These are phyloP conservation scores for Tremella mesenterica DNA, from an alignment of 768 basidiomycete genomes.

Conservation along the genomic window DNA sequence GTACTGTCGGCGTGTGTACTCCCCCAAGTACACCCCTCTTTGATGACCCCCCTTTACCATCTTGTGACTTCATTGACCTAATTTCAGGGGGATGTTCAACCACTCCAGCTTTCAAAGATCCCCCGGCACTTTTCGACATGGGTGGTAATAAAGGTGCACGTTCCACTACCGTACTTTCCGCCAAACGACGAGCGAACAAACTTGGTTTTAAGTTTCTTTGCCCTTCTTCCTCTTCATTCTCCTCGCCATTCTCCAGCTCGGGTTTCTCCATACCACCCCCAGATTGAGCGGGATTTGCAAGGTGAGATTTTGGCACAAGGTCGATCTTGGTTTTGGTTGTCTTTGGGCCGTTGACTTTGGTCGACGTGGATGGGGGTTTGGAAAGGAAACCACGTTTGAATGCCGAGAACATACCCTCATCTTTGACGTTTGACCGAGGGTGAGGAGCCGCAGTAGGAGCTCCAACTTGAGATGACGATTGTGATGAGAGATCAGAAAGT, in stretches of 20 bases:
- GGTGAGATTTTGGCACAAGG: neutral
- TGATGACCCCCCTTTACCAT: too few species aligned
- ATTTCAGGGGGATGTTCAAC: too few species aligned
- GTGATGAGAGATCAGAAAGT: too few species aligned
- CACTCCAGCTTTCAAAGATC: too few species aligned
- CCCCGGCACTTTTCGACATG: too few species aligned
- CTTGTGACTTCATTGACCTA: too few species aligned
- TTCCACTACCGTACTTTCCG: neutral
- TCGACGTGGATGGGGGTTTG: neutral
- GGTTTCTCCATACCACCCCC: neutral
- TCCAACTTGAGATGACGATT: too few species aligned
- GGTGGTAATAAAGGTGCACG: neutral
- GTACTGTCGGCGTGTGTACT: too few species aligned
- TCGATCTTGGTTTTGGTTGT: too few species aligned
- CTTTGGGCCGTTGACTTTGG: neutral
- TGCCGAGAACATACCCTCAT: conserved; percentile 20
- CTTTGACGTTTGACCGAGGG: too few species aligned
- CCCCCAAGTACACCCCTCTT: too few species aligned
- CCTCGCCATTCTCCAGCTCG: neutral
- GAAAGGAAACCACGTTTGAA: conserved; percentile 32
- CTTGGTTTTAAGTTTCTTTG: conserved; percentile 18
- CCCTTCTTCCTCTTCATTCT: neutral
- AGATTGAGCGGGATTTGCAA: neutral
- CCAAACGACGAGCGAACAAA: conserved; percentile 31
- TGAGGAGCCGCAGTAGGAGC: too few species aligned